A percentile compares a stretch with the other conserved stretches of the same genome.
Conservation (phyloP, 306 rosid species). For the Mimosa pudica region DNA sequence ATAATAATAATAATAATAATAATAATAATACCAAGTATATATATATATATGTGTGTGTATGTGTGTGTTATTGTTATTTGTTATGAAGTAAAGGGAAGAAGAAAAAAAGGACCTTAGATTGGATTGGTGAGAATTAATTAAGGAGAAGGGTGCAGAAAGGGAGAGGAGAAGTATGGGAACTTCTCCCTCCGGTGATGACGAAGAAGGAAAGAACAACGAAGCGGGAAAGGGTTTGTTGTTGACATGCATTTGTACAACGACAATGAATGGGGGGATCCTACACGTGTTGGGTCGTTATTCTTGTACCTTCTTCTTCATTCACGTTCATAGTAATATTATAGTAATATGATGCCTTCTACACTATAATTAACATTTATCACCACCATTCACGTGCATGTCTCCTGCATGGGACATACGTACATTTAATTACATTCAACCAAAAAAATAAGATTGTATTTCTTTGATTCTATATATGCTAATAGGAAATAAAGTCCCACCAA, state of each 20-base stretch:
- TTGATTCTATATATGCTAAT: too few species aligned
- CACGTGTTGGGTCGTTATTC: slow-evolving; percentile 7
- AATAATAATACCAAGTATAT: not conserved
- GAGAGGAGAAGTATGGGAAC: slow-evolving; percentile 5
- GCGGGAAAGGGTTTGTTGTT: not conserved
- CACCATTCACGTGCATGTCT: too few species aligned
- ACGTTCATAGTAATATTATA: not conserved
- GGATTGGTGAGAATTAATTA: not conserved
- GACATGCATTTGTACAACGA: not conserved
- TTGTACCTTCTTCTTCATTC: not conserved
- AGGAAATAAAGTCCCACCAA: too few species aligned
- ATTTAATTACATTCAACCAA: too few species aligned
- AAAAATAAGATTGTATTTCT: too few species aligned
- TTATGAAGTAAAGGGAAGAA: not conserved
- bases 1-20: not conserved
- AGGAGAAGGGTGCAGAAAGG: not conserved
- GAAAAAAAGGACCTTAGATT: not conserved
- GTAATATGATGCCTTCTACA: not conserved
- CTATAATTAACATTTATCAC: not conserved
- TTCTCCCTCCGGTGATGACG: slow-evolving; percentile 4
- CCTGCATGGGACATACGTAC: too few species aligned
- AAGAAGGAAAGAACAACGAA: slow-evolving; percentile 20
- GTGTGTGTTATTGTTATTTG: too few species aligned
- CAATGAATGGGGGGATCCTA: not conserved
- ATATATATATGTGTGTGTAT: not conserved